Evolutionary conservation across 202 grass and related monocot species (phyloP), one percentile per base, ranked within the genome.

Genomic region (Schoenoplectus tabernaemontani): DNA sequence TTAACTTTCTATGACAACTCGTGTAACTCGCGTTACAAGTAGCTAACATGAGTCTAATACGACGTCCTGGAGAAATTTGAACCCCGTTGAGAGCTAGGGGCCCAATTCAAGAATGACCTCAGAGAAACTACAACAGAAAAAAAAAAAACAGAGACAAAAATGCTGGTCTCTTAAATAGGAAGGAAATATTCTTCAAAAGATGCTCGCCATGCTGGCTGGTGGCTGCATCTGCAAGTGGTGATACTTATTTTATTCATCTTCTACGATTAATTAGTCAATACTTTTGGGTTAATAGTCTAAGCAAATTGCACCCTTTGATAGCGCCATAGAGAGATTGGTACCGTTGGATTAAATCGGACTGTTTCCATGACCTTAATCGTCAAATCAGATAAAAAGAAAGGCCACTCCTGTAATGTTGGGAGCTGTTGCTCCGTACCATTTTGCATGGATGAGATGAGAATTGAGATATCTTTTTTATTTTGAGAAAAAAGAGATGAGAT

Each of bases 271-370:
- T 44, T 33, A 50, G 44, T 73, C 43, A 72, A 72, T 72, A 22
- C 12, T 17, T 48, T 48, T 20, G 11, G 12, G n/a, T n/a, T n/a
- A n/a, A n/a, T n/a, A n/a, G n/a, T n/a, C 44, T 53, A 7, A 54
- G 46, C 26, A n/a, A 74, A 34, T 50, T 33, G 28, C 26, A 53
- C 34, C 26, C 26, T 15, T 74, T 74, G 26, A 34, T 74, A 73
- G 69, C 46, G 23, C 23, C 5, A 51, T 50, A 47, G 12, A 28
- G n/a, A n/a, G 26, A n/a, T 74, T 0, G 3, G 5, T 2, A n/a
- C 70, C 68, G 68, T 74, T 30, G 1, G 70, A 74, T 74, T 17
- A 54, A 34, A 74, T 74, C 46, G 47, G 46, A 74, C 70, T 3
- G 70, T 53, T n/a, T 2, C 9, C 19, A 7, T 34, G 24, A 48